Base-by-base conservation (phyloP, 768 basidiomycete genomes). In the Tephrocybe sp. region DNA sequence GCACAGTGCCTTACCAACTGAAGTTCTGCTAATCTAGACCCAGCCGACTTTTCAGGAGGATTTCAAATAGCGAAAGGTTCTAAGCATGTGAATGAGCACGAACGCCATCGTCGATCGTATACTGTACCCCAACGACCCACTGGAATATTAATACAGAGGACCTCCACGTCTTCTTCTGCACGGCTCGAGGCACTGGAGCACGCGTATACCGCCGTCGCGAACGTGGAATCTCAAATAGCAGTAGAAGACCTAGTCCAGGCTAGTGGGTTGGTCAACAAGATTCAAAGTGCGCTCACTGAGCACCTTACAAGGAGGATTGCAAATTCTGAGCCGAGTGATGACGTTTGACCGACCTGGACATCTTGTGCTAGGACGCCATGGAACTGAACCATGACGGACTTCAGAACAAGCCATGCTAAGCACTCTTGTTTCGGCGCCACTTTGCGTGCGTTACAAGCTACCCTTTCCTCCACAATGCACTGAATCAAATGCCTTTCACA, bases 241-340 rank as follows among this genome's bases (percentile, higher is more conserved):
- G 64, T 77, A 21, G 66, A 77, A 20, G 80, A 82, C 54, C 69
- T 84, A 12, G 55, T 77, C 12, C 72, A 74, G 23, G 79, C 78
- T 8, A 71, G 73, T 15, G 67, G 60, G 30, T 56, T 81, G 25
- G 73, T 77, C 4, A 71, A 77, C 54, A 68, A 73, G 57, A 76
- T 84, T 15, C 74, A 76, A 33, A 65, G 68, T 14, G 68, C 68
- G 25, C 57, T 83, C 52, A 77, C 73, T 25, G 76, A 77, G 53
- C 71, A 76, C 57, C 68, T 82, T 60, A 62, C 62, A 37, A 70
- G 66, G 55, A 73, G 70, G 57, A 50, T 74, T 37, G 42, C 34
- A 3, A 18, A 17, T 9, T 25, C 30, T 21, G 43, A 54, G 55
- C 9, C 53, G 48, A 26, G 32, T 37, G 32, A 40, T 36, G 25